These are phyloP conservation scores for Sporothrix inflata DNA, from an alignment of 2,329 filamentous ascomycete genomes.

Conservation along the genomic window DNA sequence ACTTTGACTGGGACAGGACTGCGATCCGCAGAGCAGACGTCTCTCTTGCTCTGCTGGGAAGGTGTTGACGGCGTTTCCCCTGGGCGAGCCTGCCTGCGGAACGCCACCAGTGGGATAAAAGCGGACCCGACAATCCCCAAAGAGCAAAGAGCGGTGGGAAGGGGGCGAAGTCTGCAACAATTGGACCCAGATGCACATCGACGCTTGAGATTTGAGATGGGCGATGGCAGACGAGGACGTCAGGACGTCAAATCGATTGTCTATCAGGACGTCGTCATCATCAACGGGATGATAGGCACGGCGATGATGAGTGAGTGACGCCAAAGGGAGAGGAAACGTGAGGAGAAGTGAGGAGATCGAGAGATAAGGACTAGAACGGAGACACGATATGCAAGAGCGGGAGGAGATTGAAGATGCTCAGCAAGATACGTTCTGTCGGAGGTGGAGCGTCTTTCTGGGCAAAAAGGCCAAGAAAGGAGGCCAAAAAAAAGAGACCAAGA, in stretches of 20 bases:
- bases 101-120: not conserved
- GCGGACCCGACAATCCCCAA: not conserved
- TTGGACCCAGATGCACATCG: not conserved
- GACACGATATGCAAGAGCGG: not conserved
- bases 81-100: not conserved
- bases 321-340: not conserved
- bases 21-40: not conserved
- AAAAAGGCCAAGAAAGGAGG: not conserved
- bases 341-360: not conserved
- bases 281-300: not conserved
- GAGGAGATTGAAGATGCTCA: not conserved
- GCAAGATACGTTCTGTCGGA: not conserved
- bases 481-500: not conserved
- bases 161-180: constrained; percentile 6
- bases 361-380: not conserved
- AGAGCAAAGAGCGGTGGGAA: constrained; percentile 21
- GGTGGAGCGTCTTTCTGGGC: not conserved
- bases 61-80: too few relatives aligned
- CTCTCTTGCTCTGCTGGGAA: too few relatives aligned
- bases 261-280: not conserved
- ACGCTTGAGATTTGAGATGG: not conserved
- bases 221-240: not conserved
- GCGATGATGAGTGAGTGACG: constrained; percentile 1
- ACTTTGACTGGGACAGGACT: not conserved
- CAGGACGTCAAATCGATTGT: not conserved